Percentiles rank a stretch among this genome's conserved stretches.
These are phyloP conservation scores for Alternaria postmessia DNA, from an alignment of 2,329 filamentous ascomycete genomes.

Conservation along the genomic window DNA sequence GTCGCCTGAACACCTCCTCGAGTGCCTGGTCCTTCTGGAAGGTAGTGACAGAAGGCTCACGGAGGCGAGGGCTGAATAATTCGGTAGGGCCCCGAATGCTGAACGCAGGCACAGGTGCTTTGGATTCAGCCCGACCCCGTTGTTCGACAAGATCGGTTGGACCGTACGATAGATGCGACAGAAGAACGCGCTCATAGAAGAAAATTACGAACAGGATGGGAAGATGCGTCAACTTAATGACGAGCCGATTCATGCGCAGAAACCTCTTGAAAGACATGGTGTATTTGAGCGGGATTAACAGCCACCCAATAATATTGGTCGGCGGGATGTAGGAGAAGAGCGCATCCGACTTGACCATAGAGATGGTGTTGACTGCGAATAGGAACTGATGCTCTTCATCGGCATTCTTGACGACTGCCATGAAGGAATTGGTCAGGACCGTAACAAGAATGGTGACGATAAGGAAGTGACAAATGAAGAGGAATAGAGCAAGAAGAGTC, in stretches of 20 bases:
- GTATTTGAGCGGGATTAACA: constrained; percentile 83
- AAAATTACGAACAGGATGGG: constrained; percentile 88
- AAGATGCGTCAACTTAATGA: constrained; percentile 91
- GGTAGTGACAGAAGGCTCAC: constrained; percentile 87
- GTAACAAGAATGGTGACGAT: constrained; percentile 94
- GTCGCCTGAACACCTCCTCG: constrained; percentile 84
- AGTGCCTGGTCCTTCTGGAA: constrained; percentile 89
- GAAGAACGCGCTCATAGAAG: constrained; percentile 81
- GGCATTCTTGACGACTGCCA: constrained; percentile 91
- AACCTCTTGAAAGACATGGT: constrained; percentile 81
- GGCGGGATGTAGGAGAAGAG: constrained; percentile 94
- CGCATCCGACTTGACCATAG: constrained; percentile 97
- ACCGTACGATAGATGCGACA: constrained; percentile 79
- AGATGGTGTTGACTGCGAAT: constrained; percentile 96
- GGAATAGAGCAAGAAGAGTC: constrained; percentile 77
- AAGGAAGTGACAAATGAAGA: constrained; percentile 95
- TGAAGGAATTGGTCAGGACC: constrained; percentile 95
- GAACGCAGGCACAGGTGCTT: constrained; percentile 59
- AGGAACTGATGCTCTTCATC: constrained; percentile 91
- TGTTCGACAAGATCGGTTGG: constrained; percentile 86
- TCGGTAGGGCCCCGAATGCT: constrained; percentile 54
- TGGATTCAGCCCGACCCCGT: constrained; percentile 66
- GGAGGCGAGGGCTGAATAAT: constrained; percentile 79
- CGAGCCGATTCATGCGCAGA: constrained; percentile 83
- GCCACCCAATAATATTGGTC: constrained; percentile 89